phyloP scores from a whole-genome alignment of 1,139 yeast genomes.

The Lodderomyces elongisporus region DNA sequence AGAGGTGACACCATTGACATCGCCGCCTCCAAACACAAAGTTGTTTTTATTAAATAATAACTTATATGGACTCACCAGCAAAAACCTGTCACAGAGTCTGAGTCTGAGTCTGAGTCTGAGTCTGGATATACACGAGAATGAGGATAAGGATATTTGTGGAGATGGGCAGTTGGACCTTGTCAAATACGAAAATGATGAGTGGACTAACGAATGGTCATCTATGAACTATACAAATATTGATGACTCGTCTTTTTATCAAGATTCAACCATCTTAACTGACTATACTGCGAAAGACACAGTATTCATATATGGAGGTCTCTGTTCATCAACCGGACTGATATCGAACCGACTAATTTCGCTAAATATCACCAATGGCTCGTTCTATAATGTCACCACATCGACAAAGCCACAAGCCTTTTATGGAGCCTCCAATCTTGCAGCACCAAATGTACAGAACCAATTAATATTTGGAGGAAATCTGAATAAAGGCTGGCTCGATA shows the following conservation, averaged over 20 bases:
- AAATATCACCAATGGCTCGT: conserved; percentile 15
- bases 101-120: too few species aligned
- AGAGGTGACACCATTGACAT: conserved; percentile 17
- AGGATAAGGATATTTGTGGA: conserved; percentile 24
- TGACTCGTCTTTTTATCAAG: conserved; percentile 28
- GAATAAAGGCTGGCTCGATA: conserved; percentile 37
- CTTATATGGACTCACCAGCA: conserved; percentile 23
- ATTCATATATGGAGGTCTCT: conserved; percentile 39
- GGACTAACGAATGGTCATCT: conserved; percentile 17
- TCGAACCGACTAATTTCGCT: conserved; percentile 33
- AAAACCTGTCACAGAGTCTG: conserved; percentile 1
- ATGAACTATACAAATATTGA: conserved; percentile 21
- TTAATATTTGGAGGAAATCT: conserved; percentile 41
- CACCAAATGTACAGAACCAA: conserved; percentile 37
- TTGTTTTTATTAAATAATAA: conserved; percentile 27
- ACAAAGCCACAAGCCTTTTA: conserved; percentile 42
- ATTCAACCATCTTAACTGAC: conserved; percentile 28
- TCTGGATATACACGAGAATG: not conserved
- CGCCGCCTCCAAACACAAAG: conserved; percentile 32
- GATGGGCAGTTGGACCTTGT: conserved; percentile 22
- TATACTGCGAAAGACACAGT: conserved; percentile 21
- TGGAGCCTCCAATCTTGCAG: conserved; percentile 37
- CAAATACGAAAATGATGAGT: conserved; percentile 21
- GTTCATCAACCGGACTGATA: conserved; percentile 16
- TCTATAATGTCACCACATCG: conserved; percentile 36